These are phyloP conservation scores for Epithele typhae DNA, from an alignment of 768 basidiomycete species.

Conservation along the genomic window DNA sequence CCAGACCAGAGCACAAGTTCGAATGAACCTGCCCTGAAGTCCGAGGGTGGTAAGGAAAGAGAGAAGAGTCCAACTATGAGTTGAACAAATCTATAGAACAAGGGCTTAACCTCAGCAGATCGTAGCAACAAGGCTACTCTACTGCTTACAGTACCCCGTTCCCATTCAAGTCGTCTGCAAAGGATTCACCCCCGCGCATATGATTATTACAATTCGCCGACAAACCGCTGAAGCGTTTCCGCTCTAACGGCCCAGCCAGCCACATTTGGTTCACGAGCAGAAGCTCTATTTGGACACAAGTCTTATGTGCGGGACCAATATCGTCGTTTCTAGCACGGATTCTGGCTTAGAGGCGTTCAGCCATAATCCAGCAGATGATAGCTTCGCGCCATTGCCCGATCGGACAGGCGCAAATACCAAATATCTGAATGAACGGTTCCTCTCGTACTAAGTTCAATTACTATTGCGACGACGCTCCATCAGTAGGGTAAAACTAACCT, in stretches of 20 bases:
- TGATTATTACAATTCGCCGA: conserved; percentile 57
- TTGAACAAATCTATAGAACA: conserved; percentile 68
- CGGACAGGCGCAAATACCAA: conserved; percentile 79
- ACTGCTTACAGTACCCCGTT: conserved; percentile 73
- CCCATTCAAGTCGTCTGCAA: conserved; percentile 77
- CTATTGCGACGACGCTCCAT: conserved; percentile 70
- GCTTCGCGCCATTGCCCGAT: conserved; percentile 76
- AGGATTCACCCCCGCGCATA: conserved; percentile 71
- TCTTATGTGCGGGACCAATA: conserved; percentile 64
- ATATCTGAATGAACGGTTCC: conserved; percentile 81
- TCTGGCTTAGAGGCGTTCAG: conserved; percentile 83
- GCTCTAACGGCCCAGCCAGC: conserved; percentile 40
- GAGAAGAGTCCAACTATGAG: conserved; percentile 38
- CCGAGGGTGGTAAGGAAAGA: conserved; percentile 28
- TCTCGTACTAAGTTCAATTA: conserved; percentile 81
- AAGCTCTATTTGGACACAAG: conserved; percentile 64
- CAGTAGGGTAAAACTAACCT: conserved; percentile 86
- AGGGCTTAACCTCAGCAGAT: conserved; percentile 75
- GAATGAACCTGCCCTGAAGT: conserved; percentile 39
- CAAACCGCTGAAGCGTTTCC: conserved; percentile 53
- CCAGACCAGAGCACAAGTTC: conserved; percentile 16
- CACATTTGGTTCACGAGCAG: conserved; percentile 68
- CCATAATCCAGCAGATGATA: conserved; percentile 82
- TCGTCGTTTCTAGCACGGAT: conserved; percentile 75
- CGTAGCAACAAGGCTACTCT: conserved; percentile 78